Conservation (phyloP, 23 red algal genomes). For the Gracilaria domingensis region DNA sequence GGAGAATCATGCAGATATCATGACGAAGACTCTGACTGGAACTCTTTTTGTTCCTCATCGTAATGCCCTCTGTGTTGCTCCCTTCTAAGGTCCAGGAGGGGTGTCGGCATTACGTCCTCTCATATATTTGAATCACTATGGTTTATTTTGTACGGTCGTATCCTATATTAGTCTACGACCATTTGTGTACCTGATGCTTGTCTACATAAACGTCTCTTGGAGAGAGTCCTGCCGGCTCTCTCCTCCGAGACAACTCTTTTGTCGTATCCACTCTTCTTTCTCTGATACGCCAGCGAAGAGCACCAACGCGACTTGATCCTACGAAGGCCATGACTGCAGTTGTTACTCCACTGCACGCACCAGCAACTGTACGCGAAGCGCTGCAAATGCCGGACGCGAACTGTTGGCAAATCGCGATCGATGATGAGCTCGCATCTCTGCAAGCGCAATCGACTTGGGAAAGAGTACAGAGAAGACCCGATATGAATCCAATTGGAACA, state of each 20-base stretch:
- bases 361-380: too few relatives aligned
- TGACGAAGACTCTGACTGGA: constrained; percentile 28
- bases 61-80: neutral
- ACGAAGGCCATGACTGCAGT: too few relatives aligned
- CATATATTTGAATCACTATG: neutral
- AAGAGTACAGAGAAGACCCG: neutral
- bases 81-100: neutral
- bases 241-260: neutral
- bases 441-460: constrained; percentile 26
- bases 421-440: constrained; percentile 21
- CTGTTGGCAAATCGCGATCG: constrained; percentile 27
- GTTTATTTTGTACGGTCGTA: neutral
- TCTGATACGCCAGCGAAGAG: too few relatives aligned
- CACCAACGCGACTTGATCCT: too few relatives aligned
- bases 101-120: neutral
- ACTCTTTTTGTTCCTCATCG: neutral
- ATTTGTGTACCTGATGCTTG: neutral
- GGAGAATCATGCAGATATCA: constrained; percentile 16
- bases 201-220: neutral
- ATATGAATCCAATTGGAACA: neutral
- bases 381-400: neutral
- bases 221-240: neutral
- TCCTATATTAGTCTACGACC: neutral
- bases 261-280: neutral
- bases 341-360: too few relatives aligned